phyloP scores from a whole-genome alignment of 805 yeast genomes.

The baker's yeast (Saccharomyces cerevisiae) region DNA sequence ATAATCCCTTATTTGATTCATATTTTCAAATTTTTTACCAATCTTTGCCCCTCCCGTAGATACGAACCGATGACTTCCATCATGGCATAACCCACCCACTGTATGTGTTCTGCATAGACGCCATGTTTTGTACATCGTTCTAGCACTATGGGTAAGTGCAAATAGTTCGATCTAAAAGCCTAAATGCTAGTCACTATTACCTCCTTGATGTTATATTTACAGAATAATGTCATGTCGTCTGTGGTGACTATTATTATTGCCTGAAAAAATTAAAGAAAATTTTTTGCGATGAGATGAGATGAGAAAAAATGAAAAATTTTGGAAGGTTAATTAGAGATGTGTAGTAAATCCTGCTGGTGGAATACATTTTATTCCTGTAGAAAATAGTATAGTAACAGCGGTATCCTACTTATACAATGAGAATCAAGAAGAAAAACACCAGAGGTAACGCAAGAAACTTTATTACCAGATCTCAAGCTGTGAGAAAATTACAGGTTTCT shows the following conservation, averaged over 20 bases:
- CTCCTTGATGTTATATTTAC: not conserved
- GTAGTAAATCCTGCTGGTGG: not conserved
- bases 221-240: too few relatives aligned
- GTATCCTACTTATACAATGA: constrained; percentile 28
- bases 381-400: not conserved
- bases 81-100: not conserved
- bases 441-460: constrained; percentile 87
- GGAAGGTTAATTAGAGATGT: not conserved
- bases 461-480: constrained; percentile 90
- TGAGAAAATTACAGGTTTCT: constrained; percentile 82
- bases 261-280: constrained; percentile 5
- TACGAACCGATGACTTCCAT: not conserved
- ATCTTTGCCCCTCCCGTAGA: not conserved
- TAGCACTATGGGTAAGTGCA: not conserved
- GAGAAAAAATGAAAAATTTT: constrained; percentile 12
- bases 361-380: not conserved
- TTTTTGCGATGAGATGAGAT: constrained; percentile 20
- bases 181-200: not conserved
- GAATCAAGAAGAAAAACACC: constrained; percentile 74
- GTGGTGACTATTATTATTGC: not conserved
- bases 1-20: constrained; percentile 21
- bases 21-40: constrained; percentile 14
- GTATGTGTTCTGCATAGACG: not conserved
- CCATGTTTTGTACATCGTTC: not conserved
- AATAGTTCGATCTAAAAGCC: not conserved